Conservation (phyloP, 257 asterid species). For the Ilex asprella region DNA sequence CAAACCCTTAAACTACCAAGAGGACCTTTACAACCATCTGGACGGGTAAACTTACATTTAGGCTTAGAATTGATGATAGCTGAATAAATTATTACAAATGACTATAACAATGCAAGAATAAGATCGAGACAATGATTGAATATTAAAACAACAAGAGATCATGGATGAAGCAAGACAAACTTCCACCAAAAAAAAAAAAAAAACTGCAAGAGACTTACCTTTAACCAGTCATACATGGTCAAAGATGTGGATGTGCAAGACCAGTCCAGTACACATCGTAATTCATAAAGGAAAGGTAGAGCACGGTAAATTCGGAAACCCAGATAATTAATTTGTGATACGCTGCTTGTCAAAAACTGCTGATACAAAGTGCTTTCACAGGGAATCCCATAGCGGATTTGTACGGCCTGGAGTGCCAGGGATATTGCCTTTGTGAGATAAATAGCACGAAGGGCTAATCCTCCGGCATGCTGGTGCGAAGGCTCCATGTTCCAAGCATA, state of each 20-base stretch:
- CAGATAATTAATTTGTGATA: constrained; percentile 71
- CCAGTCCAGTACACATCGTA: constrained; percentile 99
- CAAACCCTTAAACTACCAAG: too few species aligned
- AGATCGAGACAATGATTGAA: too few species aligned
- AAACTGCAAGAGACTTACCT: constrained; percentile 46
- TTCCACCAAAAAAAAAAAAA: too few species aligned
- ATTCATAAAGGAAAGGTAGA: constrained; percentile 88
- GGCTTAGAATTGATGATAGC: too few species aligned
- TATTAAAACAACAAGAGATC: too few species aligned
- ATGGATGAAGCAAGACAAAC: too few species aligned
- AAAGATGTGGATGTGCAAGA: constrained; percentile 89
- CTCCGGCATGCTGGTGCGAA: constrained; percentile 67
- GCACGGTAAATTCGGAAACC: constrained; percentile 95
- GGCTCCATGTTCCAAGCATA: constrained; percentile 88
- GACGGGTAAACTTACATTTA: too few species aligned
- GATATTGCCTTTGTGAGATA: constrained; percentile 87
- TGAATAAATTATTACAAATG: too few species aligned
- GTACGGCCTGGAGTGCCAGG: constrained; percentile 86
- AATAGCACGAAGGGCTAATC: constrained; percentile 86
- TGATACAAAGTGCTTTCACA: constrained; percentile 92
- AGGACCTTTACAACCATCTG: too few species aligned
- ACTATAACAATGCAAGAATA: too few species aligned
- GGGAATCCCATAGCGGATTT: constrained; percentile 88
- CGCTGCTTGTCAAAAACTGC: constrained; percentile 92
- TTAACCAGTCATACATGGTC: constrained; percentile 99